Evolutionary conservation across 805 yeast genomes (phyloP).

Genomic region (Kuraishia capsulata): DNA sequence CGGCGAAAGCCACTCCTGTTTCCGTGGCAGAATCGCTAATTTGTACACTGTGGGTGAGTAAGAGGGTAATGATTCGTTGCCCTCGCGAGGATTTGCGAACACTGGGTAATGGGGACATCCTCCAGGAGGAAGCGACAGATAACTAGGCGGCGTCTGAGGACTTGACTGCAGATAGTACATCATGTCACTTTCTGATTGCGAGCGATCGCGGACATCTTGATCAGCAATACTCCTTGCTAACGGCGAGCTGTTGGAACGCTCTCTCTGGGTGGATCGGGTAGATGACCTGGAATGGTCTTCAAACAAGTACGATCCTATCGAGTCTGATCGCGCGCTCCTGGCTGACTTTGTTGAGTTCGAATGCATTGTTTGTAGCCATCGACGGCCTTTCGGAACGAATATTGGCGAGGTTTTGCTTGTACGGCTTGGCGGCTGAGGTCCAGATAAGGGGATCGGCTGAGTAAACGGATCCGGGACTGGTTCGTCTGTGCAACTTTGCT

Average conservation of each 20-base stretch:
- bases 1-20: slow-evolving; percentile 72
- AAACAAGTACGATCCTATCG: background rate
- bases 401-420: too few species aligned
- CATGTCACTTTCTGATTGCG: background rate
- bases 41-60: slow-evolving; percentile 61
- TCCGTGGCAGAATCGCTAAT: slow-evolving; percentile 49
- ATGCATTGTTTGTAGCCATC: too few species aligned
- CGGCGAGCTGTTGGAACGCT: background rate
- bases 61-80: slow-evolving; percentile 43
- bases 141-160: slow-evolving; percentile 30
- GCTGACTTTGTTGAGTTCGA: too few species aligned
- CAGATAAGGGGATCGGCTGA: too few species aligned
- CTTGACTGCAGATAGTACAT: slow-evolving; percentile 15
- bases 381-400: too few species aligned
- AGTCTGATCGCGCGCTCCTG: too few species aligned
- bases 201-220: background rate
- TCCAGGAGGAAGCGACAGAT: slow-evolving; percentile 24
- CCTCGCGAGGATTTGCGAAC: slow-evolving; percentile 17
- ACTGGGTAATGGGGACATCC: slow-evolving; percentile 23
- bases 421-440: too few species aligned
- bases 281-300: background rate
- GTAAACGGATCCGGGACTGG: too few species aligned
- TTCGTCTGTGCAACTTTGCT: too few species aligned
- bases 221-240: background rate
- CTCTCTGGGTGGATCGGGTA: background rate